Evolutionary conservation across 768 basidiomycete species (phyloP).

Genomic region (Lanmaoa rubissima): DNA sequence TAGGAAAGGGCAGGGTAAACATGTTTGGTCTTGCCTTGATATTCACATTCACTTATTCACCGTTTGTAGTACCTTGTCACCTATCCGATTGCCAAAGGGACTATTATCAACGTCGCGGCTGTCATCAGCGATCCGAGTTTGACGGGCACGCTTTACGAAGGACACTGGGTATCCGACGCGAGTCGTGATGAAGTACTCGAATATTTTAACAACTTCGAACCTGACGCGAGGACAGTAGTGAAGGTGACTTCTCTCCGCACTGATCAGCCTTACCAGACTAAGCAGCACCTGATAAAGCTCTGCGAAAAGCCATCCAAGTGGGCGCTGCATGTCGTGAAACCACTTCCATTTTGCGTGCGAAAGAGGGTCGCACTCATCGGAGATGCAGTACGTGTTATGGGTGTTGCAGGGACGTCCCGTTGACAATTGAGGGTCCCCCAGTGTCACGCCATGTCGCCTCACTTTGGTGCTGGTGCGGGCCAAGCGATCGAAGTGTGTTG

Average conservation of each 20-base stretch:
- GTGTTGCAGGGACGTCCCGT: no score
- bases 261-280: background rate
- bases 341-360: slow-evolving; percentile 39
- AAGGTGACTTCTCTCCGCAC: slow-evolving; percentile 17
- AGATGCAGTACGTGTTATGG: slow-evolving; percentile 40
- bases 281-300: slow-evolving; percentile 21
- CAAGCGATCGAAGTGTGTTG: slow-evolving; percentile 27
- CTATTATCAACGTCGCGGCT: slow-evolving; percentile 36
- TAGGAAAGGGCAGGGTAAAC: slow-evolving; percentile 8
- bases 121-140: slow-evolving; percentile 29
- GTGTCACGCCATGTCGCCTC: slow-evolving; percentile 28
- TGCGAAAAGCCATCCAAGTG: slow-evolving; percentile 40
- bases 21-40: background rate
- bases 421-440: background rate
- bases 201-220: slow-evolving; percentile 36
- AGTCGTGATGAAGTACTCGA: slow-evolving; percentile 34
- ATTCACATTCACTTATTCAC: background rate
- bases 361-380: slow-evolving; percentile 46
- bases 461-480: slow-evolving; percentile 24
- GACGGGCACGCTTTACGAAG: slow-evolving; percentile 32
- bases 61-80: slow-evolving; percentile 36
- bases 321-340: slow-evolving; percentile 43
- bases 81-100: slow-evolving; percentile 40
- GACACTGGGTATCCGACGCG: slow-evolving; percentile 31
- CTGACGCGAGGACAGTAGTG: slow-evolving; percentile 32